Conservation (phyloP, 208 protist species). For the Acanthamoeba divionensis region DNA sequence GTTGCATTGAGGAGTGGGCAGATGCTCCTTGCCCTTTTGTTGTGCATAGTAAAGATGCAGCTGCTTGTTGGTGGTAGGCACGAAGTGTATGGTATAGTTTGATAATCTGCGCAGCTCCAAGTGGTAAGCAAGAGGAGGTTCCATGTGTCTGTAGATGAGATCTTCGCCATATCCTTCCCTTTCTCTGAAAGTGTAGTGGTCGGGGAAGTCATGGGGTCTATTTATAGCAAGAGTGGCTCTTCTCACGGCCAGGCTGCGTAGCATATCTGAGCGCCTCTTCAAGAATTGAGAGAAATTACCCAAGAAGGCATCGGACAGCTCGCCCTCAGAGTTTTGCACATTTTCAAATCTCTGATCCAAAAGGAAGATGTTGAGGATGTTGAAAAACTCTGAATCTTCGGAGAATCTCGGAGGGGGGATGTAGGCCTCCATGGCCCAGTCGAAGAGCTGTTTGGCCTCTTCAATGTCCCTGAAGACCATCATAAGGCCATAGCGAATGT, state of each 20-base stretch:
- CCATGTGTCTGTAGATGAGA: constrained; percentile 90
- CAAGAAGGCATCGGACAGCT: neutral
- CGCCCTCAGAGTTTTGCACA: neutral
- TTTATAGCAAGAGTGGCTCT: neutral
- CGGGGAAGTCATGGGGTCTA: neutral
- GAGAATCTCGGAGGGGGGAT: neutral
- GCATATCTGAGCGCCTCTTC: neutral
- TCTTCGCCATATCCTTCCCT: constrained; percentile 83
- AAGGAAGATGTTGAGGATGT: constrained; percentile 27
- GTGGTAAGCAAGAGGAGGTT: constrained; percentile 91
- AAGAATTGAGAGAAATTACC: neutral
- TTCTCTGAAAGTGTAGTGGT: constrained; percentile 28
- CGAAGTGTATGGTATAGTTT: constrained; percentile 82
- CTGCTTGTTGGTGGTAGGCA: constrained; percentile 61
- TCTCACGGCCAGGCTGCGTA: neutral
- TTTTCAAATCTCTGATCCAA: neutral
- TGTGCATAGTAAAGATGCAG: constrained; percentile 90
- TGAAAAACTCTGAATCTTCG: neutral
- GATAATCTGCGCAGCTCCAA: constrained; percentile 90
- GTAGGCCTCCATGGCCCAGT: neutral
- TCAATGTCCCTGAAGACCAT: constrained; percentile 7
- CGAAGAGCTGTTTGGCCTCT: neutral
- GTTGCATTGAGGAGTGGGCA: constrained; percentile 70
- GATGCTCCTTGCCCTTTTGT: constrained; percentile 42
- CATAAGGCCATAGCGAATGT: constrained; percentile 13